Conservation (phyloP, 768 basidiomycete genomes). For the Hypsizygus marmoreus region DNA sequence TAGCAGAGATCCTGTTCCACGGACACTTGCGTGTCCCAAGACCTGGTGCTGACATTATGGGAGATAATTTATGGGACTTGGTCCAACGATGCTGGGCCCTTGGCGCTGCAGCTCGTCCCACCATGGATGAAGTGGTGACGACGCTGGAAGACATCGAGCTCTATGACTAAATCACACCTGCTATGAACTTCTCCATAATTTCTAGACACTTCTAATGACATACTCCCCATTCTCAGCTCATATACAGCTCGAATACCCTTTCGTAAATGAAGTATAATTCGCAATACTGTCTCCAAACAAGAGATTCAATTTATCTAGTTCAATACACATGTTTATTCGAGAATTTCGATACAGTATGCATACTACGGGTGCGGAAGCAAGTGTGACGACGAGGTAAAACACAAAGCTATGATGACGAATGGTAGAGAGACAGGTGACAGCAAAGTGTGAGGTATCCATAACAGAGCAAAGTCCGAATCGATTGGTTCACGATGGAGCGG, state of each 20-base stretch:
- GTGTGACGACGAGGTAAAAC: conserved; percentile 6
- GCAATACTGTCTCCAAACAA: too few species aligned
- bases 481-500: too few species aligned
- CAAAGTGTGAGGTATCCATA: conserved; percentile 11
- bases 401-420: conserved; percentile 6
- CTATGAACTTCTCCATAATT: too few species aligned
- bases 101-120: background rate
- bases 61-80: conserved; percentile 2
- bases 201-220: too few species aligned
- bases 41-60: background rate
- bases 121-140: conserved; percentile 6
- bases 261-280: too few species aligned
- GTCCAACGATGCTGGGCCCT: conserved; percentile 7
- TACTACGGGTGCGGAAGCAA: conserved; percentile 3
- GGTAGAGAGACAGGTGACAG: conserved; percentile 2
- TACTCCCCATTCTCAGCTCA: too few species aligned
- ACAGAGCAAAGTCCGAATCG: conserved; percentile 9
- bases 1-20: background rate
- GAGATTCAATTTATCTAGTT: too few species aligned
- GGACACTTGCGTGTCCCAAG: conserved; percentile 3
- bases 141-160: conserved; percentile 10
- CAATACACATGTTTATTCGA: conserved; percentile 3
- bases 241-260: too few species aligned
- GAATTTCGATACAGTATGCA: conserved; percentile 8
- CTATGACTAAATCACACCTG: too few species aligned